A percentile compares a stretch with the other conserved stretches of the same genome.
Conservation (phyloP, 805 yeast genomes). For the Spathaspora sp. region DNA sequence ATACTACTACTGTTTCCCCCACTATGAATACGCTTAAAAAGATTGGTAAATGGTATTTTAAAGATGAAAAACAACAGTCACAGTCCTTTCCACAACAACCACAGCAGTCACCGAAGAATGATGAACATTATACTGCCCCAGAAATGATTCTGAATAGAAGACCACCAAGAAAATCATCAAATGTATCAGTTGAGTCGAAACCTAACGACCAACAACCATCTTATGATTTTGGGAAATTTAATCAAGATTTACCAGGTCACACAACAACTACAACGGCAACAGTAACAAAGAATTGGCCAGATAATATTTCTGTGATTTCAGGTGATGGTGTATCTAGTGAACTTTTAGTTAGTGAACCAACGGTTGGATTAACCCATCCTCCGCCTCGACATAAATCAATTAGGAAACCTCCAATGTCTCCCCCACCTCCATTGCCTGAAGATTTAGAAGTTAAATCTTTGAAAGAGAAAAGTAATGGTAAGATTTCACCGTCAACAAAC, state of each 20-base stretch:
- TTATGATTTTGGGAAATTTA: slow-evolving; percentile 18
- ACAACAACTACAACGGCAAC: neutral
- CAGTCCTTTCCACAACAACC: too few species aligned
- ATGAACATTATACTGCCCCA: slow-evolving; percentile 43
- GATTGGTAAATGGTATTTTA: slow-evolving; percentile 68
- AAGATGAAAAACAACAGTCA: slow-evolving; percentile 29
- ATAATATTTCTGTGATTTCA: slow-evolving; percentile 1
- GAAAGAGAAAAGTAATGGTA: neutral
- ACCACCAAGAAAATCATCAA: slow-evolving; percentile 21
- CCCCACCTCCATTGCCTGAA: neutral
- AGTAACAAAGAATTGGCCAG: neutral
- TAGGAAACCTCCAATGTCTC: slow-evolving; percentile 7
- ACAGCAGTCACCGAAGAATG: neutral
- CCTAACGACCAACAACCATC: slow-evolving; percentile 9
- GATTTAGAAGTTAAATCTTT: neutral
- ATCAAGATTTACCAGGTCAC: neutral
- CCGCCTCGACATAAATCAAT: neutral
- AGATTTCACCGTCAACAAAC: neutral
- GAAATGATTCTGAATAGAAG: slow-evolving; percentile 67
- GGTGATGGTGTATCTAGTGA: slow-evolving; percentile 5
- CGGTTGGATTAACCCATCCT: slow-evolving; percentile 6
- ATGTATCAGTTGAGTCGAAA: neutral
- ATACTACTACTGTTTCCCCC: slow-evolving; percentile 3
- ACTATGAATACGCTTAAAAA: slow-evolving; percentile 45
- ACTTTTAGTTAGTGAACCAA: slow-evolving; percentile 7